phyloP scores from a whole-genome alignment of 2,329 filamentous ascomycete species.

The Talaromyces sp. region DNA sequence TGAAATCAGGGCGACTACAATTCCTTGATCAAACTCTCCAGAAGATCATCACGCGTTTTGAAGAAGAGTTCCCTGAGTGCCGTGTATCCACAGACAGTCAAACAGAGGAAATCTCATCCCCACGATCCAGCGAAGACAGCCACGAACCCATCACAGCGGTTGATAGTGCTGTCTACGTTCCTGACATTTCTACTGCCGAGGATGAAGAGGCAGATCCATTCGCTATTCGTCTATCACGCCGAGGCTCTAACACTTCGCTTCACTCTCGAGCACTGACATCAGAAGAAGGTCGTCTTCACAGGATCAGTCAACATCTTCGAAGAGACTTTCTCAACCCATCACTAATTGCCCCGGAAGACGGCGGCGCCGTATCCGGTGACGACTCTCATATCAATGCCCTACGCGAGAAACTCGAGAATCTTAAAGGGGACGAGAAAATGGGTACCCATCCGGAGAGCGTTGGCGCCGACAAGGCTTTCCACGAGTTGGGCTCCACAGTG shows the following conservation, averaged over 20 bases:
- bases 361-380: conserved; percentile 34
- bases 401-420: conserved; percentile 42
- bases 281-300: conserved; percentile 69
- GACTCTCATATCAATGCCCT: conserved; percentile 46
- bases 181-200: conserved; percentile 32
- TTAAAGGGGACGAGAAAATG: conserved; percentile 41
- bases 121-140: conserved; percentile 34
- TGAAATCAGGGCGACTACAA: conserved; percentile 61
- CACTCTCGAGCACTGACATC: conserved; percentile 62
- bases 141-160: conserved; percentile 33
- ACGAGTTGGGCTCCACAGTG: conserved; percentile 44
- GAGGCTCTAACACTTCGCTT: conserved; percentile 65
- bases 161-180: conserved; percentile 26
- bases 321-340: conserved; percentile 59
- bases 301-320: conserved; percentile 64
- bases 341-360: conserved; percentile 37
- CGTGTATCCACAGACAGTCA: conserved; percentile 24
- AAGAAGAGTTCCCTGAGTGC: conserved; percentile 87
- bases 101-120: conserved; percentile 30
- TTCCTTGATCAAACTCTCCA: conserved; percentile 87
- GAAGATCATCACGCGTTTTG: conserved; percentile 91
- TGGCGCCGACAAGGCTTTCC: conserved; percentile 40
- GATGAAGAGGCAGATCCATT: conserved; percentile 44
- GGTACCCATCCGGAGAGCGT: conserved; percentile 38
- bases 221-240: conserved; percentile 53